Evolutionary conservation across 2,329 filamentous ascomycete species (phyloP).

Genomic region (Thermothelomyces thermophilus): DNA sequence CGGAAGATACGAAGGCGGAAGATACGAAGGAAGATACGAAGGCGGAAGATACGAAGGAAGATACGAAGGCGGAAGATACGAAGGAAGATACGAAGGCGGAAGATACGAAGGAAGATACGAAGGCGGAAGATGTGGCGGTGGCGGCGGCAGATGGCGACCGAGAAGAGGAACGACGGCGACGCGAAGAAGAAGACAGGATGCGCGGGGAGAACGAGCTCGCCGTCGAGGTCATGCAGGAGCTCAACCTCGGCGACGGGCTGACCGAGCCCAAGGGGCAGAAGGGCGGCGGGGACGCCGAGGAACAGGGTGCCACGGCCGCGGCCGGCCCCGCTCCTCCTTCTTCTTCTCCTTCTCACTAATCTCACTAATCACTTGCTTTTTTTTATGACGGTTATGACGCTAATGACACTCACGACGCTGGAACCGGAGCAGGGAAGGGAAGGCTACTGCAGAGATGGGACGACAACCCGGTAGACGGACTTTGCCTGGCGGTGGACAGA

Average conservation of each 20-base stretch:
- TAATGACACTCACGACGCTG: no score
- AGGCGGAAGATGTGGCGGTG: not conserved
- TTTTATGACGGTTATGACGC: no score
- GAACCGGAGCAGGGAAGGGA: no score
- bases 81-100: not conserved
- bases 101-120: not conserved
- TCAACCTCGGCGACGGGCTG: constrained; percentile 7
- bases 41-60: no score
- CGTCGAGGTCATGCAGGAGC: constrained; percentile 14
- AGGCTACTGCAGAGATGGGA: no score
- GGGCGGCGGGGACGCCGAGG: constrained; percentile 1
- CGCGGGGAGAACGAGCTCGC: constrained; percentile 12
- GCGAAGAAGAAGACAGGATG: constrained; percentile 6
- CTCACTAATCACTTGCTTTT: no score
- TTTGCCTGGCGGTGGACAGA: no score
- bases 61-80: no score
- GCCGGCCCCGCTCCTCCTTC: constrained; percentile 10
- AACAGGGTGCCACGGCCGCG: not conserved
- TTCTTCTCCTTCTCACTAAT: constrained; percentile 31
- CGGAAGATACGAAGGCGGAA: not conserved
- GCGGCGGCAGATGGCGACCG: not conserved
- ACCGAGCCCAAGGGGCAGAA: constrained; percentile 17
- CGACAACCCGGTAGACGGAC: no score
- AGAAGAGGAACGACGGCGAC: not conserved
- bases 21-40: no score